phyloP scores from a whole-genome alignment of 139 green algal species.

The Asterochloris sp. region DNA sequence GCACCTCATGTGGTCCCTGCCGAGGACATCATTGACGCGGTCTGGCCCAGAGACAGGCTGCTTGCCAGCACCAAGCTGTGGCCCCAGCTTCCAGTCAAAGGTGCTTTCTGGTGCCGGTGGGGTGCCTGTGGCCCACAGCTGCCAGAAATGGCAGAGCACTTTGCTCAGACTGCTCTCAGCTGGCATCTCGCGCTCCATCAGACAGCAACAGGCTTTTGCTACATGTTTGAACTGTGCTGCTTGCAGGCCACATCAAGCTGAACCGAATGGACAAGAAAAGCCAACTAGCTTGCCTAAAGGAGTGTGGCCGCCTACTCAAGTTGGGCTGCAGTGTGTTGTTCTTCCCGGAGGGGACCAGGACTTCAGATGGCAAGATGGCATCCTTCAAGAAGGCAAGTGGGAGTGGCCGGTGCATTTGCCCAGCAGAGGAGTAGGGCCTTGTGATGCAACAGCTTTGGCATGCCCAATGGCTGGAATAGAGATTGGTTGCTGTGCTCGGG shows the following conservation, averaged over 20 bases:
- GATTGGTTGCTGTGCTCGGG: neutral
- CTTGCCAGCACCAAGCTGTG: too few relatives aligned
- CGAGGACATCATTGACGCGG: too few relatives aligned
- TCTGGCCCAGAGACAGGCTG: too few relatives aligned
- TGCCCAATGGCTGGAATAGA: neutral
- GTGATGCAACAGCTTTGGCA: neutral
- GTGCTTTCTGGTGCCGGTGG: too few relatives aligned
- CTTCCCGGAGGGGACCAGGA: conserved; percentile 90
- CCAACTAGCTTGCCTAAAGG: conserved; percentile 86
- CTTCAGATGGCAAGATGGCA: conserved; percentile 53
- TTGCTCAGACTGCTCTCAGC: too few relatives aligned
- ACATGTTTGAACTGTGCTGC: neutral
- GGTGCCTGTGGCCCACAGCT: too few relatives aligned
- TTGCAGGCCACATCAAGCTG: conserved; percentile 73
- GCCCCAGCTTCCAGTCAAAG: too few relatives aligned
- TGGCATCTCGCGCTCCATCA: too few relatives aligned
- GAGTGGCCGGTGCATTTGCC: neutral
- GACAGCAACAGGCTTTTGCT: neutral
- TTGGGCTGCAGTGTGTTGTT: conserved; percentile 76
- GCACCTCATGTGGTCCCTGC: too few relatives aligned
- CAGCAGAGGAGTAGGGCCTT: neutral
- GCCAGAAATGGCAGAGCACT: too few relatives aligned
- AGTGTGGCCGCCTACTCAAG: conserved; percentile 77
- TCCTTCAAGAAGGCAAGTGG: conserved; percentile 79
- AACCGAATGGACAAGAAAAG: conserved; percentile 85